Evolutionary conservation across 2,329 filamentous ascomycete genomes (phyloP).

Genomic region (Podosphaera aphanis): DNA sequence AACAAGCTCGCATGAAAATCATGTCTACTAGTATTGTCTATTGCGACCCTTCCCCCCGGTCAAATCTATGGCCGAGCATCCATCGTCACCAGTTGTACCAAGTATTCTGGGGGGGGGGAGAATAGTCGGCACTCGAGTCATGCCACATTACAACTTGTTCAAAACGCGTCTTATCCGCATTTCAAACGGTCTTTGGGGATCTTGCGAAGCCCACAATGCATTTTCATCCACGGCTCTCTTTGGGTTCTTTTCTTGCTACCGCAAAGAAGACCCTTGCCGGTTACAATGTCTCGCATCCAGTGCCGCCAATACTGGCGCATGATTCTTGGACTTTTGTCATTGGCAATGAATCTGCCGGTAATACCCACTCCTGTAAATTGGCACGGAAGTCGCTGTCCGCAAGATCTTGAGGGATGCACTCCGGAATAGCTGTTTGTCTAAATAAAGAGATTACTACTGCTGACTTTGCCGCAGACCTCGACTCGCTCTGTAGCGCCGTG

Average conservation of each 20-base stretch:
- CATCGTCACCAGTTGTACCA: too few species aligned
- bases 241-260: constrained; percentile 27
- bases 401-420: background rate
- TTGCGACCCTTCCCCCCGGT: too few species aligned
- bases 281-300: constrained; percentile 17
- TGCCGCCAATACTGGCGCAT: background rate
- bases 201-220: background rate
- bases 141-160: too few species aligned
- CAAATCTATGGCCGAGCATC: too few species aligned
- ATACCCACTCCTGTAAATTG: constrained; percentile 2
- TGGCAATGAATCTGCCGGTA: constrained; percentile 45
- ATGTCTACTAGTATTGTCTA: too few species aligned
- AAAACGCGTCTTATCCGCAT: too few species aligned
- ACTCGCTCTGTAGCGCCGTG: constrained; percentile 54
- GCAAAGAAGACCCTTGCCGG: constrained; percentile 25
- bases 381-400: too few species aligned
- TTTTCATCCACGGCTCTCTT: constrained; percentile 13
- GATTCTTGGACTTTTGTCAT: constrained; percentile 35
- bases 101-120: too few species aligned
- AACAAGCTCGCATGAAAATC: too few species aligned
- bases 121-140: too few species aligned
- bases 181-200: too few species aligned
- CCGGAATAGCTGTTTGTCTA: background rate
- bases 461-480: constrained; percentile 34
- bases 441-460: background rate